Evolutionary conservation across 2,329 filamentous ascomycete genomes (phyloP).

Genomic region (Paracorniculantispora psalliotae): DNA sequence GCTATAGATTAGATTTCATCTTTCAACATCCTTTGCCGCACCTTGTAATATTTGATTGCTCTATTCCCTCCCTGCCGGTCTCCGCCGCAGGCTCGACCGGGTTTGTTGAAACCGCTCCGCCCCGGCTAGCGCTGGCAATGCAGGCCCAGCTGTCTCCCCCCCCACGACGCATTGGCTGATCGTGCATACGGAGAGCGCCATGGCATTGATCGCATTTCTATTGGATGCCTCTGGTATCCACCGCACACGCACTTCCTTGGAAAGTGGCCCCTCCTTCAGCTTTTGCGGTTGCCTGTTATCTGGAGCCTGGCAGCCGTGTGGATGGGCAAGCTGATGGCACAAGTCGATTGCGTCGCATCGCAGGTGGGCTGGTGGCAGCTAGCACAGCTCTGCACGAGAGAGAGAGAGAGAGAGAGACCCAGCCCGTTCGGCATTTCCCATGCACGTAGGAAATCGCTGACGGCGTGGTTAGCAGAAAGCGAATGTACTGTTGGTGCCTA

Average conservation of each 20-base stretch:
- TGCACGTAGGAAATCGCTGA: background rate
- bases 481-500: background rate
- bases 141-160: background rate
- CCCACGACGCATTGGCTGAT: background rate
- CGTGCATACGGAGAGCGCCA: background rate
- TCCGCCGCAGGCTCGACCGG: too few relatives aligned
- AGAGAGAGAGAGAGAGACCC: too few relatives aligned
- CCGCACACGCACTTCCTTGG: background rate
- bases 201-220: background rate
- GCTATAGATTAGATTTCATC: background rate
- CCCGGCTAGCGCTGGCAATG: background rate
- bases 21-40: background rate
- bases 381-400: too few relatives aligned
- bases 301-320: background rate
- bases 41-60: background rate
- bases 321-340: background rate
- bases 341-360: background rate
- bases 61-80: too few relatives aligned
- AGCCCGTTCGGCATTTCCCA: background rate
- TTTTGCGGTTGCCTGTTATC: background rate
- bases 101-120: too few relatives aligned
- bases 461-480: background rate
- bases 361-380: background rate
- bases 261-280: background rate
- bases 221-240: conserved; percentile 4